Conservation (phyloP, 768 basidiomycete species). For the Suillus alpinus region DNA sequence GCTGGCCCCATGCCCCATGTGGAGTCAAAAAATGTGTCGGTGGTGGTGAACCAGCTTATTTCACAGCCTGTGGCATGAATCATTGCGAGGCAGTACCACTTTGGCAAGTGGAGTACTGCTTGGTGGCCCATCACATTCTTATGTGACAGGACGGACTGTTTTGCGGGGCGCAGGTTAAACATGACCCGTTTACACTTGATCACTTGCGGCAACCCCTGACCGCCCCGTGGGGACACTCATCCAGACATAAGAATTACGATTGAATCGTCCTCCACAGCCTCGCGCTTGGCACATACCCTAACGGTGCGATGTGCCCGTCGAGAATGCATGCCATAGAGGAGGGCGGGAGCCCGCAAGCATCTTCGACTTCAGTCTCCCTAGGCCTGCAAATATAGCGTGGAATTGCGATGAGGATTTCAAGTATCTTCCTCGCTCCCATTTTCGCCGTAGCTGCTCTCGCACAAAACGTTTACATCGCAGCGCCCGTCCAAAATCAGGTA, state of each 20-base stretch:
- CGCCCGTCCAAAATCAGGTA: constrained; percentile 30
- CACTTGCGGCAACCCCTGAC: not conserved
- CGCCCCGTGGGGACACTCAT: not conserved
- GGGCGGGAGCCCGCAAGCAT: not conserved
- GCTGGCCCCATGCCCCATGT: not conserved
- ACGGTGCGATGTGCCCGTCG: not conserved
- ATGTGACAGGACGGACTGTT: not conserved
- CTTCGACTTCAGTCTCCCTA: not conserved
- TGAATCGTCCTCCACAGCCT: not conserved
- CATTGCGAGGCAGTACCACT: not conserved
- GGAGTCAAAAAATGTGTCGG: not conserved
- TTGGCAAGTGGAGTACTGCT: not conserved
- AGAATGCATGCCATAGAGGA: not conserved
- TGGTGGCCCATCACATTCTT: not conserved
- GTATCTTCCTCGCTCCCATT: not conserved
- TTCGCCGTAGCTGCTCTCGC: constrained; percentile 28
- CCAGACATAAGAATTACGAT: not conserved
- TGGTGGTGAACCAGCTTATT: not conserved
- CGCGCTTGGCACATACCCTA: not conserved
- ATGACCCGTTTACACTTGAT: not conserved
- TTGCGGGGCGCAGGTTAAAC: not conserved
- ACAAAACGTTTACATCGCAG: constrained; percentile 36
- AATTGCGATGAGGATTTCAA: not conserved
- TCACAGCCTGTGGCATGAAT: not conserved
- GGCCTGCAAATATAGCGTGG: not conserved